Percentiles rank a stretch among this genome's conserved stretches.
Evolutionary conservation across 768 basidiomycete genomes (phyloP).

Genomic region (Cubamyces lactineus): DNA sequence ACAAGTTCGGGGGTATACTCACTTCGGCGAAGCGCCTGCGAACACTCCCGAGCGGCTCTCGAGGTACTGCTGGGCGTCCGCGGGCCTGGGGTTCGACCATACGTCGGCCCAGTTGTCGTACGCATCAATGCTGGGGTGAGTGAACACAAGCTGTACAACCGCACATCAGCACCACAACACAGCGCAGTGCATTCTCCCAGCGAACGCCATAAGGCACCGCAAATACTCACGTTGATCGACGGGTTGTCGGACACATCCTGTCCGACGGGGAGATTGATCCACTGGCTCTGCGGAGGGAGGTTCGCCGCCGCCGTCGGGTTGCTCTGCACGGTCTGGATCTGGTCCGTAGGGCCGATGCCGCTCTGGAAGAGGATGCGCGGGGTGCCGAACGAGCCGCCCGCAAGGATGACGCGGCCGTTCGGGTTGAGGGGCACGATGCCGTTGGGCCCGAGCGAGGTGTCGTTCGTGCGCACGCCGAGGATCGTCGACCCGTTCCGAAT

Average conservation of each 20-base stretch:
- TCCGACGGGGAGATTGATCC: conserved; percentile 65
- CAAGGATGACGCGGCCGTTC: conserved; percentile 63
- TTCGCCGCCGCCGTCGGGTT: conserved; percentile 49
- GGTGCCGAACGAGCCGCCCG: conserved; percentile 59
- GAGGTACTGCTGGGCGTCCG: conserved; percentile 60
- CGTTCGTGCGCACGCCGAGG: conserved; percentile 63
- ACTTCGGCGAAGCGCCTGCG: conserved; percentile 59
- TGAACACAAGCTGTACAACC: conserved; percentile 55
- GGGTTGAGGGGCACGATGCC: conserved; percentile 57
- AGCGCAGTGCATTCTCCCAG: too few species aligned
- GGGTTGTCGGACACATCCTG: conserved; percentile 63
- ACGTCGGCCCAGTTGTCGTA: conserved; percentile 70
- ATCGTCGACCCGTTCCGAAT: conserved; percentile 59
- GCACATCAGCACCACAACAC: not conserved
- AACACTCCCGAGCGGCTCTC: conserved; percentile 56
- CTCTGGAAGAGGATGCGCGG: conserved; percentile 61
- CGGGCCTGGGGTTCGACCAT: conserved; percentile 55
- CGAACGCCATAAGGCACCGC: too few species aligned
- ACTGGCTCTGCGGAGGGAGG: conserved; percentile 52
- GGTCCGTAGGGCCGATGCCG: conserved; percentile 63
- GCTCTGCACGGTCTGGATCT: conserved; percentile 52
- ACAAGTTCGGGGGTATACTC: conserved; percentile 12
- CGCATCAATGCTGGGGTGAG: conserved; percentile 61
- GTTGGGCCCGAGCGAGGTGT: conserved; percentile 56
- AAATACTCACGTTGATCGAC: conserved; percentile 54